Percentiles rank a stretch among this genome's conserved stretches.
phyloP scores from a whole-genome alignment of 768 basidiomycete species.

The Chalciporus pseudorubinellus region DNA sequence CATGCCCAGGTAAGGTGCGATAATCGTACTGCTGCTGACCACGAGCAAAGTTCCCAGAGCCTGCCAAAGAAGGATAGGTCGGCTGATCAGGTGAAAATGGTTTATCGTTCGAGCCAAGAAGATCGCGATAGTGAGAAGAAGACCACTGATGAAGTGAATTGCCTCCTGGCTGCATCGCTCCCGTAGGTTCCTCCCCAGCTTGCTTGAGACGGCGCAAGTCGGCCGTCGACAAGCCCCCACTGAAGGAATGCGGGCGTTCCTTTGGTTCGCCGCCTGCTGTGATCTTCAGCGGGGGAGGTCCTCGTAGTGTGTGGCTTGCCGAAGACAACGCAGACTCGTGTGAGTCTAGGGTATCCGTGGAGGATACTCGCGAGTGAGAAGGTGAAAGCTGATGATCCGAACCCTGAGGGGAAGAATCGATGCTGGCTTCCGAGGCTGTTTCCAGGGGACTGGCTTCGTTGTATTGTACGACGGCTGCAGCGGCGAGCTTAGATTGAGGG shows the following conservation, averaged over 20 bases:
- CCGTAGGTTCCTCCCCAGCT: conserved; percentile 47
- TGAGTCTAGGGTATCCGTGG: conserved; percentile 69
- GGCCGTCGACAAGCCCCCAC: conserved; percentile 69
- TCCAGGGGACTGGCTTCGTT: conserved; percentile 71
- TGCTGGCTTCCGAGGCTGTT: conserved; percentile 66
- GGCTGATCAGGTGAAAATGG: conserved; percentile 45
- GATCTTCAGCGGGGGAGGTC: conserved; percentile 52
- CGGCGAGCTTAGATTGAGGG: conserved; percentile 59
- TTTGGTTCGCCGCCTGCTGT: conserved; percentile 55
- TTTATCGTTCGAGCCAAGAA: conserved; percentile 37
- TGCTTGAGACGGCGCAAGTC: conserved; percentile 77
- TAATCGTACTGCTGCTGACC: conserved; percentile 54
- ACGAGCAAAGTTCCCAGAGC: conserved; percentile 45
- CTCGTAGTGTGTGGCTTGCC: conserved; percentile 56
- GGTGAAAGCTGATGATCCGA: conserved; percentile 64
- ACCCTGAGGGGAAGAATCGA: conserved; percentile 69
- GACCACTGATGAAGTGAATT: conserved; percentile 47
- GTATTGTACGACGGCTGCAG: conserved; percentile 52
- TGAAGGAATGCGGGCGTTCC: conserved; percentile 80
- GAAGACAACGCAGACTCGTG: conserved; percentile 54
- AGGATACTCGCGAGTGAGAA: conserved; percentile 79
- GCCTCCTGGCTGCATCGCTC: conserved; percentile 33
- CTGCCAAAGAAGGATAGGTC: conserved; percentile 66
- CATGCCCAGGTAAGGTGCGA: conserved; percentile 37
- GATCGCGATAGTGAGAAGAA: conserved; percentile 49